Conservation (phyloP, 225 moss, liverwort and hornwort genomes). For the Marchantia paleacea region DNA sequence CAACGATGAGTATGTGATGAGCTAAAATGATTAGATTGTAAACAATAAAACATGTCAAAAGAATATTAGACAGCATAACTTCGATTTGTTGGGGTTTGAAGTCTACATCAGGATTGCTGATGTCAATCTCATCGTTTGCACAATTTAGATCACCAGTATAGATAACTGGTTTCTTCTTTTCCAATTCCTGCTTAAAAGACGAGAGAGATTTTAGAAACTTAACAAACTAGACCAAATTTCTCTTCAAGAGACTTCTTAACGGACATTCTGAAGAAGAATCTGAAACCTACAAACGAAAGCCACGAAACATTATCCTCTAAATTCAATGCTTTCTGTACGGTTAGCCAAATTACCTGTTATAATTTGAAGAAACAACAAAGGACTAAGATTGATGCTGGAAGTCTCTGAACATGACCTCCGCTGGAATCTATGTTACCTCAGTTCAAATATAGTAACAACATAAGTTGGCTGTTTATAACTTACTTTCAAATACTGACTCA, state of each 20-base stretch:
- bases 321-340: no score
- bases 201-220: background rate
- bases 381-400: background rate
- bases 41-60: no score
- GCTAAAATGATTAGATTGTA: background rate
- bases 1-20: background rate
- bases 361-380: background rate
- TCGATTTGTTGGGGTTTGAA: background rate
- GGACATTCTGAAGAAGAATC: background rate
- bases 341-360: no score
- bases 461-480: background rate
- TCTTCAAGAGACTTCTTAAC: background rate
- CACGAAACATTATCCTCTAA: no score
- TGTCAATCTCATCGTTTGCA: constrained; percentile 71
- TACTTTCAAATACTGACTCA: constrained; percentile 74
- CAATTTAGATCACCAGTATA: constrained; percentile 94
- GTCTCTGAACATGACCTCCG: background rate
- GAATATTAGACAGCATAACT: background rate
- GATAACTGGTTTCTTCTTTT: constrained; percentile 83
- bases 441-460: background rate
- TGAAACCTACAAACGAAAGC: background rate
- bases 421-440: background rate
- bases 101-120: constrained; percentile 66
- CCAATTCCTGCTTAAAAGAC: constrained; percentile 56
- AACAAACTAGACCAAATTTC: background rate